Percentiles rank a stretch among this genome's conserved stretches.
Evolutionary conservation across 441 rosid genomes (phyloP).

Genomic region (Gossypium schwendimanii): DNA sequence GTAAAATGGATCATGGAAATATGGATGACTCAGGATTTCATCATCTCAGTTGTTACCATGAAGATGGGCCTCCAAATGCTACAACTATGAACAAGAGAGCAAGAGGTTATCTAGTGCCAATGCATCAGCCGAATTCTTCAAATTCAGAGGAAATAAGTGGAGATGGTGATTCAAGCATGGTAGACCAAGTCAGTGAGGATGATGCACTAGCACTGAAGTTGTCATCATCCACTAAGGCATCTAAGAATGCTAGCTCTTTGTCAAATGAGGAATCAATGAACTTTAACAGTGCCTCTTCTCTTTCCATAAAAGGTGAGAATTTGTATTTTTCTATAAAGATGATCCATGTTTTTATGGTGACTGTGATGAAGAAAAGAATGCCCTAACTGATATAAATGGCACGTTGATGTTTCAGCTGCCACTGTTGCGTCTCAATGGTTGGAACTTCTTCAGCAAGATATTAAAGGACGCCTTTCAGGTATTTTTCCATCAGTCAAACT

Average conservation of each 20-base stretch:
- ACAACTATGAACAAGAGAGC: constrained; percentile 26
- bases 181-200: constrained; percentile 33
- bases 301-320: constrained; percentile 58
- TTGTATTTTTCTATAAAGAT: constrained; percentile 17
- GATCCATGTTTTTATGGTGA: constrained; percentile 6
- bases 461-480: constrained; percentile 51
- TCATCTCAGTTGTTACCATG: constrained; percentile 25
- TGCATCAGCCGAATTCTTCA: constrained; percentile 17
- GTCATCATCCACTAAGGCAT: constrained; percentile 39
- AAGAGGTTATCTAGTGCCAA: constrained; percentile 22
- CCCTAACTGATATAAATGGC: constrained; percentile 19
- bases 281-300: constrained; percentile 41
- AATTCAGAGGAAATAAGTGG: constrained; percentile 26
- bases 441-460: constrained; percentile 89
- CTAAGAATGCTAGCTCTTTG: constrained; percentile 35
- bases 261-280: constrained; percentile 44
- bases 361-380: constrained; percentile 16
- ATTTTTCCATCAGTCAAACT: background rate
- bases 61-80: constrained; percentile 25
- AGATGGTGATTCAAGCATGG: constrained; percentile 29
- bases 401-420: constrained; percentile 62
- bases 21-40: constrained; percentile 25
- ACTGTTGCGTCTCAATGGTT: constrained; percentile 89
- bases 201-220: constrained; percentile 38
- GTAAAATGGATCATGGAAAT: constrained; percentile 17